A percentile compares a stretch with the other conserved stretches of the same genome.
phyloP scores from a whole-genome alignment of 192 early-diverging fungal genomes.

The Backusella liffmaniae region DNA sequence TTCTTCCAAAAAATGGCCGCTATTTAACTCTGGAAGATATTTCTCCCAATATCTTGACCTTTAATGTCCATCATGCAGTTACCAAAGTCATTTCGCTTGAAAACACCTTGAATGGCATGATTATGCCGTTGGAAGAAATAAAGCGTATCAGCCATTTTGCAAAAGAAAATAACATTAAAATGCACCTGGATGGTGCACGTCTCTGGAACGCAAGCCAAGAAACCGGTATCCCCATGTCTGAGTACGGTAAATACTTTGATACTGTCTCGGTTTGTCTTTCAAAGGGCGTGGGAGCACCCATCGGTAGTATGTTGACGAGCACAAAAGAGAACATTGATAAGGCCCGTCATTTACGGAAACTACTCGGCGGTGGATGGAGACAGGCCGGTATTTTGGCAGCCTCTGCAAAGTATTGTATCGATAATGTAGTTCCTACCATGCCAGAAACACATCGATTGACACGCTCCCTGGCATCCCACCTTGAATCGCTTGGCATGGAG shows the following conservation, averaged over 20 bases:
- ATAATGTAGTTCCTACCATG: constrained; percentile 72
- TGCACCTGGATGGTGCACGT: constrained; percentile 91
- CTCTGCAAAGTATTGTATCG: constrained; percentile 71
- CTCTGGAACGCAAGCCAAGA: constrained; percentile 85
- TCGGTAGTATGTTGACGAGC: constrained; percentile 85
- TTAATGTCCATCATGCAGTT: constrained; percentile 53
- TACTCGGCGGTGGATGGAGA: constrained; percentile 94
- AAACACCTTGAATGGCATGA: constrained; percentile 87
- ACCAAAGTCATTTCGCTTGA: constrained; percentile 81
- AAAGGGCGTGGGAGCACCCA: constrained; percentile 93
- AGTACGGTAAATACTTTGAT: constrained; percentile 76
- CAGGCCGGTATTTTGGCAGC: constrained; percentile 85
- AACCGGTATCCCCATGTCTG: constrained; percentile 65
- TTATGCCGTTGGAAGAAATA: constrained; percentile 83
- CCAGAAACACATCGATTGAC: constrained; percentile 65
- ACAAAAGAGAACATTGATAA: constrained; percentile 64
- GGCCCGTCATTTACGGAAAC: constrained; percentile 80
- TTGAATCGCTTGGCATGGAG: constrained; percentile 59
- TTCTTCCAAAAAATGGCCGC: constrained; percentile 49
- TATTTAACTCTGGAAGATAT: constrained; percentile 70
- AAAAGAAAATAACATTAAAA: constrained; percentile 48
- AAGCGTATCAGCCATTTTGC: constrained; percentile 60
- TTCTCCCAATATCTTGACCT: constrained; percentile 47
- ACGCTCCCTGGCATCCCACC: constrained; percentile 54
- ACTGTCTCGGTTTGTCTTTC: constrained; percentile 86